Evolutionary conservation across 1,284 basidiomycete species (phyloP).

Genomic region (Mycena sp.): DNA sequence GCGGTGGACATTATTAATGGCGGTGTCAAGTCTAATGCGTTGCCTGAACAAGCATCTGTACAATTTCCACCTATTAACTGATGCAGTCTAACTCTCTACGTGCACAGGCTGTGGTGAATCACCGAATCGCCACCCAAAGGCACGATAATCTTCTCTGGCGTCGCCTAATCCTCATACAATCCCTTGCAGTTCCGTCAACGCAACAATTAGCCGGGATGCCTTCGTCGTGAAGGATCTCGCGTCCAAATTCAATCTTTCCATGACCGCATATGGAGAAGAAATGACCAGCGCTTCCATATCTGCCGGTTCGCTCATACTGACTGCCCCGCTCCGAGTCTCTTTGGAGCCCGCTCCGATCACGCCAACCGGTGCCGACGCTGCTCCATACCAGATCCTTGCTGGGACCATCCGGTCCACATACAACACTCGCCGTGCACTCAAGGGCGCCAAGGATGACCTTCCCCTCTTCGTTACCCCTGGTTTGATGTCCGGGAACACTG

Average conservation of each 20-base stretch:
- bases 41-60: conserved; percentile 27
- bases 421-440: conserved; percentile 33
- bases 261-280: conserved; percentile 52
- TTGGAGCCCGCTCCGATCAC: conserved; percentile 67
- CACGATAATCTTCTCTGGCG: neutral
- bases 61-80: neutral
- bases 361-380: conserved; percentile 53
- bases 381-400: conserved; percentile 57
- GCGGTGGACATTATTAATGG: conserved; percentile 50
- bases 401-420: conserved; percentile 56
- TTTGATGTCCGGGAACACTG: conserved; percentile 51
- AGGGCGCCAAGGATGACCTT: conserved; percentile 31
- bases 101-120: conserved; percentile 23
- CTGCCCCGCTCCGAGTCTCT: conserved; percentile 53
- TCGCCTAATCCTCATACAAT: neutral
- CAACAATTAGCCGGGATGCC: conserved; percentile 52
- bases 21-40: conserved; percentile 30
- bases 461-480: conserved; percentile 55
- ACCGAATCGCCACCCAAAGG: conserved; percentile 31
- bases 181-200: conserved; percentile 50
- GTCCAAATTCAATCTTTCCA: conserved; percentile 51
- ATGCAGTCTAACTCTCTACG: neutral
- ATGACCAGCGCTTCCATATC: conserved; percentile 26
- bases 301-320: conserved; percentile 48
- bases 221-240: conserved; percentile 52